These are phyloP conservation scores for Diaporthe sp. DNA, from an alignment of 2,329 filamentous ascomycete genomes.

Conservation along the genomic window DNA sequence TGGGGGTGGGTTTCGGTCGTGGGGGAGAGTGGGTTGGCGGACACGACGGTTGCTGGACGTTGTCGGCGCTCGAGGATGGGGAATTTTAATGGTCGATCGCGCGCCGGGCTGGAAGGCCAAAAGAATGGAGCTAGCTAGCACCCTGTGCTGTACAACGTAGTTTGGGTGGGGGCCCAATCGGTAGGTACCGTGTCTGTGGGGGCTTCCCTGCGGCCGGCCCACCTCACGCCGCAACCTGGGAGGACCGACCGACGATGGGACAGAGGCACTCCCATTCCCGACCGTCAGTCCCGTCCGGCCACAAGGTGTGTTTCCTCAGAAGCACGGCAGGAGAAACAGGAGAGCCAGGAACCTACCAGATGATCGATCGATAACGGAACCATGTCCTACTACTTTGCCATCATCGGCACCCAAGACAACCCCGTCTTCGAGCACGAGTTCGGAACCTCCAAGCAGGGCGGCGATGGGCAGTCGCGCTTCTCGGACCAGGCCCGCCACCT, in stretches of 20 bases:
- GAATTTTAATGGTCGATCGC: constrained; percentile 18
- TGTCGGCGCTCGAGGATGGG: constrained; percentile 7
- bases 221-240: constrained; percentile 14
- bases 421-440: constrained; percentile 98
- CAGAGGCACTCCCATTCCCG: background rate
- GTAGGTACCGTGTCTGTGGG: constrained; percentile 27
- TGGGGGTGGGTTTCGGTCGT: background rate
- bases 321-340: background rate
- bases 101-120: constrained; percentile 1
- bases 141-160: background rate
- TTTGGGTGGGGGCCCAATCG: constrained; percentile 16
- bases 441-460: constrained; percentile 94
- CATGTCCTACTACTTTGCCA: constrained; percentile 99
- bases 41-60: background rate
- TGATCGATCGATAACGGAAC: constrained; percentile 47
- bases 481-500: constrained; percentile 88
- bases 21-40: background rate
- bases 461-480: constrained; percentile 92
- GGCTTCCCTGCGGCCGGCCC: background rate
- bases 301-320: background rate
- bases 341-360: background rate
- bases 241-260: background rate
- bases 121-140: constrained; percentile 5
- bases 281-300: background rate
- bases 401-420: constrained; percentile 94